Conservation (phyloP, 2,329 filamentous ascomycete species). For the Penicillium carneum region DNA sequence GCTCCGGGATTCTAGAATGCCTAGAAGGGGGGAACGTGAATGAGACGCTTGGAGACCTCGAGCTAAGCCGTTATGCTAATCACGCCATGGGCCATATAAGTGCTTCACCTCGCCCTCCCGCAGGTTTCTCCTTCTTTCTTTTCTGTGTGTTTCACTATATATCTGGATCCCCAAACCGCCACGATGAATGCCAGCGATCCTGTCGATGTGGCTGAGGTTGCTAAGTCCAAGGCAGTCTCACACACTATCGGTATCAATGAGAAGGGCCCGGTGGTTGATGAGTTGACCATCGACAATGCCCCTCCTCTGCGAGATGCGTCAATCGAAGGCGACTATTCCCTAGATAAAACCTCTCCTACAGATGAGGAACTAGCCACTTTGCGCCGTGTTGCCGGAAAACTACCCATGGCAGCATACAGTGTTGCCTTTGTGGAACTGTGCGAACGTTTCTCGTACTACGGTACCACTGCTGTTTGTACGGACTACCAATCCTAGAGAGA, state of each 20-base stretch:
- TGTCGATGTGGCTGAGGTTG: constrained; percentile 36
- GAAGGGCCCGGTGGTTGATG: constrained; percentile 13
- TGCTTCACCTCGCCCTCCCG: not conserved
- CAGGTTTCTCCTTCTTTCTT: constrained; percentile 4
- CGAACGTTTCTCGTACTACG: constrained; percentile 81
- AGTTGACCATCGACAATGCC: constrained; percentile 23
- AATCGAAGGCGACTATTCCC: constrained; percentile 13
- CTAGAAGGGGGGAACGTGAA: not conserved
- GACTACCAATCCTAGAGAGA: constrained; percentile 23
- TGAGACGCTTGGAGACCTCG: not conserved
- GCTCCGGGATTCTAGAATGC: constrained; percentile 14
- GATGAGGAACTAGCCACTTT: constrained; percentile 46
- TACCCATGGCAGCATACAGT: constrained; percentile 71
- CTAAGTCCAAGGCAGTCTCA: constrained; percentile 32
- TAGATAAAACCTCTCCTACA: constrained; percentile 37
- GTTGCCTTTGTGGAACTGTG: constrained; percentile 77
- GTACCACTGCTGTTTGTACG: constrained; percentile 70
- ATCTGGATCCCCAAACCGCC: not conserved
- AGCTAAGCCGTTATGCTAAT: not conserved
- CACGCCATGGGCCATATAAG: constrained; percentile 18
- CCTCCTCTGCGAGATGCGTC: not conserved
- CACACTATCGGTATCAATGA: constrained; percentile 32
- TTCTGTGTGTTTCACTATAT: constrained; percentile 10
- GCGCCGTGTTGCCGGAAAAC: constrained; percentile 48
- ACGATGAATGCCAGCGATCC: constrained; percentile 41